phyloP scores from a whole-genome alignment of 2,329 filamentous ascomycete genomes.

The Xylaria sp. region DNA sequence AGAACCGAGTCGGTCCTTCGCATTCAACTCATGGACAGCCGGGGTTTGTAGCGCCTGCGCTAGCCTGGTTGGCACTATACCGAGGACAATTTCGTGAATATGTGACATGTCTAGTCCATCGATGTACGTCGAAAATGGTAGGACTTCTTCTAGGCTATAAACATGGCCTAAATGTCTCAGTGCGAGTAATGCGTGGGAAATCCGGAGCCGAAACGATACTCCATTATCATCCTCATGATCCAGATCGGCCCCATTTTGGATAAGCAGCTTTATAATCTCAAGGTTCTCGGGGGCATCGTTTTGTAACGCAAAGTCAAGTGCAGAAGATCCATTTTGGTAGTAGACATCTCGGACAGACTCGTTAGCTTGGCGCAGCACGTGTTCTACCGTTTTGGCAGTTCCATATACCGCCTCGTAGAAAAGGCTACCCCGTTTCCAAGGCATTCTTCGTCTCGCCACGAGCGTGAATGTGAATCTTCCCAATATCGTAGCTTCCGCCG shows the following conservation, averaged over 20 bases:
- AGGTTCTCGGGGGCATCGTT: not conserved
- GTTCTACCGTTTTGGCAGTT: not conserved
- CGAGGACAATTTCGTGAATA: slow-evolving; percentile 1
- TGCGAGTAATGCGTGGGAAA: not conserved
- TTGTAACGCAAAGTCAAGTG: not conserved
- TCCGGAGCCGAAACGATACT: not conserved
- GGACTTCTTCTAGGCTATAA: not conserved
- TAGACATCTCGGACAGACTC: not conserved
- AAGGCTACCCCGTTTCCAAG: not conserved
- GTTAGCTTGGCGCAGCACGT: not conserved
- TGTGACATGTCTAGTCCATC: not conserved
- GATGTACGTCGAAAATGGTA: not conserved
- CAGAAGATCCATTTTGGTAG: not conserved
- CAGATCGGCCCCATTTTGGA: slow-evolving; percentile 5
- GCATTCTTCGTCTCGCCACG: not conserved
- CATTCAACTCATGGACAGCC: not conserved
- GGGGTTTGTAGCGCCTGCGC: not conserved
- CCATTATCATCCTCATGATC: not conserved
- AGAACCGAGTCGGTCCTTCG: not conserved
- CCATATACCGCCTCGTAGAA: not conserved
- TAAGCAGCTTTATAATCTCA: not conserved
- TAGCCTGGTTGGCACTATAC: not conserved
- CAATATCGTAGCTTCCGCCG: not conserved
- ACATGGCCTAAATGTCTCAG: not conserved
- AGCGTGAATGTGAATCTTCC: not conserved